Evolutionary conservation across 768 basidiomycete species (phyloP).

Genomic region (Russula sp.): DNA sequence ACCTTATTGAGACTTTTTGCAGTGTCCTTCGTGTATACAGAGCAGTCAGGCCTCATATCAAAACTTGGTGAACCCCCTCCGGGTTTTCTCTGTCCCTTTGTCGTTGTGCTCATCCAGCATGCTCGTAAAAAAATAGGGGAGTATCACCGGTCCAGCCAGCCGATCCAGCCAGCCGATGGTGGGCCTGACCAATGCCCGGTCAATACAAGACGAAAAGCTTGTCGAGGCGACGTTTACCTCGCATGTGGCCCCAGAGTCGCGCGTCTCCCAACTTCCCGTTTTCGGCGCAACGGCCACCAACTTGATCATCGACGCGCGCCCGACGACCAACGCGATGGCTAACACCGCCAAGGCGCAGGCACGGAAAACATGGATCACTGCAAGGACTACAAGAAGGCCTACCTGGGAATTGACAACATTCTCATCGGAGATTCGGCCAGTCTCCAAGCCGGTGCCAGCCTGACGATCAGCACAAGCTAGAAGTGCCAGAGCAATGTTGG

Average conservation of each 20-base stretch:
- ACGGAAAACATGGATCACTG: constrained; percentile 99
- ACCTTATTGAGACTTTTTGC: neutral
- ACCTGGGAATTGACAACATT: constrained; percentile 96
- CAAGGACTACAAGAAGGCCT: constrained; percentile 88
- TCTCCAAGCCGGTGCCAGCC: no score
- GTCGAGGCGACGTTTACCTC: constrained; percentile 95
- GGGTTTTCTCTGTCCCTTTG: neutral
- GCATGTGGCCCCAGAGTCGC: constrained; percentile 66
- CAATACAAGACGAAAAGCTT: constrained; percentile 96
- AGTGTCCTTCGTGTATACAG: neutral
- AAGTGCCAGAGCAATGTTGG: no score
- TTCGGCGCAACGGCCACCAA: constrained; percentile 94
- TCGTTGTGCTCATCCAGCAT: constrained; percentile 2
- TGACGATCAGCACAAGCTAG: no score
- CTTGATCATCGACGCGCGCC: constrained; percentile 96
- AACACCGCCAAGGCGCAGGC: constrained; percentile 95
- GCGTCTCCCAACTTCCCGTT: constrained; percentile 42
- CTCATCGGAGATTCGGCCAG: no score
- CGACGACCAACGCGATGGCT: constrained; percentile 92
- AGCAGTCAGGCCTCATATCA: no score
- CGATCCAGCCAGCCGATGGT: constrained; percentile 98
- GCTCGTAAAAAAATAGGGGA: constrained; percentile 50
- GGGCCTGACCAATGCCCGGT: constrained; percentile 89
- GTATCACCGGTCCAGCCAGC: no score
- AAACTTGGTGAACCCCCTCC: constrained; percentile 61